Base-by-base conservation (phyloP, 2,329 filamentous ascomycete genomes). In the Colletotrichum navitas region DNA sequence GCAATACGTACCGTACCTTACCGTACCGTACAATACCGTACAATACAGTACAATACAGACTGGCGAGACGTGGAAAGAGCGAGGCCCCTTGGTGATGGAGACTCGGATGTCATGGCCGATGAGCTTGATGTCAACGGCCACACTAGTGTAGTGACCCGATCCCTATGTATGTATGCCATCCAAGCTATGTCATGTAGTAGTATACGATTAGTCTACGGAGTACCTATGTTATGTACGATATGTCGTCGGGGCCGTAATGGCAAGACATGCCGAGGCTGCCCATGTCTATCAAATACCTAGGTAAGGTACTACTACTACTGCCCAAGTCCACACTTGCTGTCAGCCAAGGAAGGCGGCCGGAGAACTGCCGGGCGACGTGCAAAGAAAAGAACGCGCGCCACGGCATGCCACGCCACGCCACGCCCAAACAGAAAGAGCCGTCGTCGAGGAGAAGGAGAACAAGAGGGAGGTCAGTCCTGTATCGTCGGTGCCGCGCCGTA, bases 1-100 rank as follows among this genome's bases (percentile, higher is more conserved):
- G 67, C 67, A 39, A 70, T 70, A 70, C 55, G 63, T 70, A 66
- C 49, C 29, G 41, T 21, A 43, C 14, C 2, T 2, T 10, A 45
- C 41, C 7, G 16, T 43, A 43, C 14, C 5, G 39, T 3, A 41
- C 5, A 39, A n/a, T n/a, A n/a, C n/a, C n/a, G 39, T 41, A 6
- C 7, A 41, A 4, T 29, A 29, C 29, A 29, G 29, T 29, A 29
- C 29, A 29, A 4, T 29, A 29, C 29, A 29, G 29, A 29, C 39
- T 16, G 41, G 18, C 41, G 41, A 43, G 32, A 39, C 26, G 32
- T 29, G 45, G 36, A 45, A 26, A 29, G 58, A 36, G 21, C 41
- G 26, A 59, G 51, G 18, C 16, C 18, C 14, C 8, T 36, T 10
- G 4, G 8, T n/a, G 29, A n/a, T 36, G 52, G 26, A 47, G 5